These are phyloP conservation scores for Glycyrrhiza uralensis DNA, from an alignment of 306 rosid genomes.

Conservation along the genomic window DNA sequence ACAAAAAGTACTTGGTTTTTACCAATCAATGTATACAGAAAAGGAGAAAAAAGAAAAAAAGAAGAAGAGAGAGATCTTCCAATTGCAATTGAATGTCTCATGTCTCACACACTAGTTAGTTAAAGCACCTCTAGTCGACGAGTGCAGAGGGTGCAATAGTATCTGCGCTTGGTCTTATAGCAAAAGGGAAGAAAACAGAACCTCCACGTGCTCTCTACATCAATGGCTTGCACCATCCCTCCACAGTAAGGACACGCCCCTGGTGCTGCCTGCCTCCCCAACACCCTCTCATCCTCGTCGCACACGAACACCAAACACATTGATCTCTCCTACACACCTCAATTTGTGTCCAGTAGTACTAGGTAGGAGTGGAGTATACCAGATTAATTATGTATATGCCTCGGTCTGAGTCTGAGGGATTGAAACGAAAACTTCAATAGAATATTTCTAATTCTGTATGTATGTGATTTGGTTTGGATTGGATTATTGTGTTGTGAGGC, in stretches of 20 bases:
- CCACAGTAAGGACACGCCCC: slow-evolving; percentile 80
- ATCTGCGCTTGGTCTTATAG: slow-evolving; percentile 52
- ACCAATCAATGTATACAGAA: too few species aligned
- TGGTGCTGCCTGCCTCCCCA: slow-evolving; percentile 59
- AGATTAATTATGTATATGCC: too few species aligned
- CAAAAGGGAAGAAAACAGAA: slow-evolving; percentile 66
- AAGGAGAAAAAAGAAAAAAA: too few species aligned
- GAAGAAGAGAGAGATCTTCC: too few species aligned
- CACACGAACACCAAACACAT: slow-evolving; percentile 84
- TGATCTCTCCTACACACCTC: slow-evolving; percentile 20
- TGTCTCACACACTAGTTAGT: too few species aligned
- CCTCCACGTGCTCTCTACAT: slow-evolving; percentile 55
- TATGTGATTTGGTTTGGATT: too few species aligned
- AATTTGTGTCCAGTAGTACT: neutral
- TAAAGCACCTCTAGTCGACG: slow-evolving; percentile 28
- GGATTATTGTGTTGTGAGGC: neutral
- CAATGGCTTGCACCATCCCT: slow-evolving; percentile 74
- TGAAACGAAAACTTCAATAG: neutral
- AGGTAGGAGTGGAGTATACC: too few species aligned
- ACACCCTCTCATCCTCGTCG: slow-evolving; percentile 56
- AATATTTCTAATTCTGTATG: neutral
- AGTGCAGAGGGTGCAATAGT: slow-evolving; percentile 46
- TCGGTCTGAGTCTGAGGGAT: neutral
- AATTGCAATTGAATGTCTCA: too few species aligned
- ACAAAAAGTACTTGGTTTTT: too few species aligned